These are phyloP conservation scores for Fusarium heterosporum DNA, from an alignment of 2,329 filamentous ascomycete species.

Conservation along the genomic window DNA sequence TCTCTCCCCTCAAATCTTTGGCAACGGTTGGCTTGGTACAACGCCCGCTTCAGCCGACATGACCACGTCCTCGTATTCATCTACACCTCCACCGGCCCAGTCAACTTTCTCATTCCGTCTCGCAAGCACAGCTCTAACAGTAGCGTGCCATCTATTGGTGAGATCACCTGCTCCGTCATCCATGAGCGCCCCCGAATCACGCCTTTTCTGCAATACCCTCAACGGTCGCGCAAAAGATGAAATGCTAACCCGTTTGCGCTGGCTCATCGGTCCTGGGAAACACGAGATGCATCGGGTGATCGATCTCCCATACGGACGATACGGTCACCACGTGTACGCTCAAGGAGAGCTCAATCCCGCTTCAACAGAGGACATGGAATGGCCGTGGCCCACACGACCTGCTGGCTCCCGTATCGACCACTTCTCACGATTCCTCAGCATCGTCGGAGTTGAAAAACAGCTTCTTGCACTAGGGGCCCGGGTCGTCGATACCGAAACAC, in stretches of 20 bases:
- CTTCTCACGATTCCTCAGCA: conserved; percentile 36
- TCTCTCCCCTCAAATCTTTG: conserved; percentile 41
- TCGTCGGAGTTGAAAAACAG: conserved; percentile 44
- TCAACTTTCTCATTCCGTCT: conserved; percentile 43
- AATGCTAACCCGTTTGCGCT: conserved; percentile 42
- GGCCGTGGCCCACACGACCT: conserved; percentile 33
- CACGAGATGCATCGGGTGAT: conserved; percentile 44
- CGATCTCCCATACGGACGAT: conserved; percentile 44
- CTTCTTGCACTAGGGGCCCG: conserved; percentile 43
- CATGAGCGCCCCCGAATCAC: conserved; percentile 17
- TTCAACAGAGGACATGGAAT: conserved; percentile 32
- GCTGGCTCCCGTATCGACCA: conserved; percentile 21
- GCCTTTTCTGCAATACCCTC: conserved; percentile 38
- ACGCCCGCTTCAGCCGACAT: conserved; percentile 26
- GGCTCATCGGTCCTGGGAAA: conserved; percentile 41
- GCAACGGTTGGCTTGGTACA: conserved; percentile 42
- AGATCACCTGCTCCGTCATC: conserved; percentile 15
- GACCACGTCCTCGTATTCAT: background rate
- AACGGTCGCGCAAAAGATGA: conserved; percentile 37
- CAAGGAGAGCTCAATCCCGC: conserved; percentile 36
- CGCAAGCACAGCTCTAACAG: conserved; percentile 31
- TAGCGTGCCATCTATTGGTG: conserved; percentile 41
- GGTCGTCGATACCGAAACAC: conserved; percentile 40
- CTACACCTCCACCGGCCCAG: conserved; percentile 2
- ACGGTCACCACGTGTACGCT: conserved; percentile 41